Conservation (phyloP, 1,139 yeast species). For the Taphrina flavorubra region DNA sequence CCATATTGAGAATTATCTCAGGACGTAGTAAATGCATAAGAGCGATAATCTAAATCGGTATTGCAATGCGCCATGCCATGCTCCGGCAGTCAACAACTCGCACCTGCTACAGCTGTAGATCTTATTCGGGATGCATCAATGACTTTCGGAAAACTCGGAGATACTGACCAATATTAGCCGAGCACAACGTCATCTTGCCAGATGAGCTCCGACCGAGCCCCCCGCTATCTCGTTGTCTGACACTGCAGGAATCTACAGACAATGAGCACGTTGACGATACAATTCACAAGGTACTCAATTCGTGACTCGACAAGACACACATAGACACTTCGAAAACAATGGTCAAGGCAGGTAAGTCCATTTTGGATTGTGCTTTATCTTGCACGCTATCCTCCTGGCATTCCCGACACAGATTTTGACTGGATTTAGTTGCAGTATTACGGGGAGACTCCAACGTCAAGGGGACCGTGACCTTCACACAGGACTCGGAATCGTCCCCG, state of each 20-base stretch:
- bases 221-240: constrained; percentile 1
- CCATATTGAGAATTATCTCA: not conserved
- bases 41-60: no score
- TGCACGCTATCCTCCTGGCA: no score
- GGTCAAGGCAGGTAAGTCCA: constrained; percentile 31
- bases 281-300: constrained; percentile 10
- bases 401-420: not conserved
- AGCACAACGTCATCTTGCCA: not conserved
- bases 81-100: no score
- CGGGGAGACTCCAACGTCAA: constrained; percentile 91
- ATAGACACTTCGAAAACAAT: not conserved
- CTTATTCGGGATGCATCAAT: no score
- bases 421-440: constrained; percentile 79
- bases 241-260: not conserved
- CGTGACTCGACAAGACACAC: not conserved
- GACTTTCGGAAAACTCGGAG: no score
- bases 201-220: constrained; percentile 9
- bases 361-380: not conserved
- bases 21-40: not conserved
- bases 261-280: not conserved
- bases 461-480: constrained; percentile 87
- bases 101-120: no score
- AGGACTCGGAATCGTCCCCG: constrained; percentile 74
- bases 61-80: no score
- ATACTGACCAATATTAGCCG: not conserved